phyloP scores from a whole-genome alignment of 2,329 filamentous ascomycete genomes.

The Kalmusia sp. region DNA sequence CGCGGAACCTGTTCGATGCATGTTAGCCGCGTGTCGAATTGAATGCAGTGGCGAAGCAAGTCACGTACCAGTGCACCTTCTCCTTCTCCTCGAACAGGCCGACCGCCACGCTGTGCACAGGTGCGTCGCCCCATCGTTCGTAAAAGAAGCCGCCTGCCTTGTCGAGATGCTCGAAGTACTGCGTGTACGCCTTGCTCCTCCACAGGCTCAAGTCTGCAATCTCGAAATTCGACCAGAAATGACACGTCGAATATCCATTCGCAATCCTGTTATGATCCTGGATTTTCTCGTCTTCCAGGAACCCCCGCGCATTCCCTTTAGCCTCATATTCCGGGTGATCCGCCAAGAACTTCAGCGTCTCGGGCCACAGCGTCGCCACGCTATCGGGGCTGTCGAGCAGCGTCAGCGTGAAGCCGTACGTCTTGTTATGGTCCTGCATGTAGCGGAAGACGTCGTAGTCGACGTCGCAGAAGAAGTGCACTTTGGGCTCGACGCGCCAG shows the following conservation, averaged over 20 bases:
- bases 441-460: conserved; percentile 99
- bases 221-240: conserved; percentile 99
- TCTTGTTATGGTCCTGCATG: conserved; percentile 98
- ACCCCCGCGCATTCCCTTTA: conserved; percentile 83
- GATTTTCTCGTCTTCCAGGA: conserved; percentile 81
- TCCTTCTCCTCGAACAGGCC: conserved; percentile 89
- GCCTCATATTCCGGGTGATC: conserved; percentile 83
- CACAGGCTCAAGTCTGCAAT: conserved; percentile 94
- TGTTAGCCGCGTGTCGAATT: no score
- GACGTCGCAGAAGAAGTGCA: conserved; percentile 98
- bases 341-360: conserved; percentile 87
- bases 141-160: conserved; percentile 97
- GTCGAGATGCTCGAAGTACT: conserved; percentile 96
- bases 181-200: conserved; percentile 87
- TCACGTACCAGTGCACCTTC: conserved; percentile 87
- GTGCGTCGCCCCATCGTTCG: conserved; percentile 97
- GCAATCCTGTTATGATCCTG: conserved; percentile 82
- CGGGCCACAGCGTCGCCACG: conserved; percentile 91
- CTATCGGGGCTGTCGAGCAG: conserved; percentile 91
- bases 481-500: conserved; percentile 98
- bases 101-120: conserved; percentile 92
- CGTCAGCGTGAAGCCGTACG: conserved; percentile 98
- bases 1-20: conserved; percentile 97
- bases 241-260: conserved; percentile 95
- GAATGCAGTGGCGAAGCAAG: not conserved